Conservation (phyloP, 345 rosid species). For the Boechera divaricarpa region DNA sequence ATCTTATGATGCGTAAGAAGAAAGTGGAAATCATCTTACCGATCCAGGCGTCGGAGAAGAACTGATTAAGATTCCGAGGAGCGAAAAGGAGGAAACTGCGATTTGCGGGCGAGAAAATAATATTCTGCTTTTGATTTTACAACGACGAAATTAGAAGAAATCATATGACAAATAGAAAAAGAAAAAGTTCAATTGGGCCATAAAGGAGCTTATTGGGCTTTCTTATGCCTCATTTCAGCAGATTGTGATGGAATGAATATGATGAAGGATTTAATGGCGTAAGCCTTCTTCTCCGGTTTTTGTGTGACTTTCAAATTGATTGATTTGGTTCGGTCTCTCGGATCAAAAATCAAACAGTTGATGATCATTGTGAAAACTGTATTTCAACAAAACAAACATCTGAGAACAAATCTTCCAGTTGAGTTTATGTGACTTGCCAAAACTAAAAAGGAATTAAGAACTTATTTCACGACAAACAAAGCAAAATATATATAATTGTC, state of each 20-base stretch:
- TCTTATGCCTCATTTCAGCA: not conserved
- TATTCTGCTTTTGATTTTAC: constrained; percentile 30
- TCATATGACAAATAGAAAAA: not conserved
- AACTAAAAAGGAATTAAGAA: constrained; percentile 10
- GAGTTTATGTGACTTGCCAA: not conserved
- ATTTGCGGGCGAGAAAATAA: constrained; percentile 31
- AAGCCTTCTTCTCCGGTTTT: not conserved
- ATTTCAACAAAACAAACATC: not conserved
- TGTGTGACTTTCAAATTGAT: not conserved
- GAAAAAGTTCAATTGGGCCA: not conserved
- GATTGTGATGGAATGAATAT: no score
- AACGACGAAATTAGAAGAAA: not conserved
- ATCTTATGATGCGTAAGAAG: constrained; percentile 20
- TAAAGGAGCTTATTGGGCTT: constrained; percentile 23
- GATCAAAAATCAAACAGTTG: constrained; percentile 1
- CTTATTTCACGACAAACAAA: constrained; percentile 29
- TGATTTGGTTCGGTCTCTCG: not conserved
- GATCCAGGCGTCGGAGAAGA: constrained; percentile 35
- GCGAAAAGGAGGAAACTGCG: not conserved
- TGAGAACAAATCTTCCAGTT: constrained; percentile 1
- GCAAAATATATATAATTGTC: not conserved
- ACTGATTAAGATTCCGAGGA: constrained; percentile 42
- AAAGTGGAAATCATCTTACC: constrained; percentile 32
- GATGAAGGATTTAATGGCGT: no score
- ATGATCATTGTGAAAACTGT: constrained; percentile 3